Conservation (phyloP, 345 rosid species). For the Camelina neglecta region DNA sequence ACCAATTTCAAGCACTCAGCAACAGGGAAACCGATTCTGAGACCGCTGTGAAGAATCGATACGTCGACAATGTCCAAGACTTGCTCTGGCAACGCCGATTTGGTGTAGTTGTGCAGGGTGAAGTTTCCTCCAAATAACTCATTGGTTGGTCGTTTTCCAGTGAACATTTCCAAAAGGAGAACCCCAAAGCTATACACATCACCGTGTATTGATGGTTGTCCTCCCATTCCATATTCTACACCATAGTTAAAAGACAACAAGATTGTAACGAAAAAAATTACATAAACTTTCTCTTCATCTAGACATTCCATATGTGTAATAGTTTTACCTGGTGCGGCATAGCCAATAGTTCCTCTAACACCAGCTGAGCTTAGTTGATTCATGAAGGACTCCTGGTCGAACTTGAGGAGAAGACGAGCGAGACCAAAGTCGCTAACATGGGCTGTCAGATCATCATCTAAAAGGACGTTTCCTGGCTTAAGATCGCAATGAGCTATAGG, state of each 20-base stretch:
- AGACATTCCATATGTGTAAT: background rate
- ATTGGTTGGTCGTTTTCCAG: slow-evolving; percentile 36
- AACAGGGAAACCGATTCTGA: background rate
- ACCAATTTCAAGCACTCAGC: slow-evolving; percentile 7
- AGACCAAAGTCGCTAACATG: slow-evolving; percentile 40
- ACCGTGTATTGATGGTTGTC: slow-evolving; percentile 32
- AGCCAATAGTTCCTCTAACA: slow-evolving; percentile 24
- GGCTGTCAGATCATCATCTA: slow-evolving; percentile 10
- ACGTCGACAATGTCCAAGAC: slow-evolving; percentile 23
- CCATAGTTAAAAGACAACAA: background rate
- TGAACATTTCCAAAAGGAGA: slow-evolving; percentile 11
- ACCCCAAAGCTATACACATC: slow-evolving; percentile 16
- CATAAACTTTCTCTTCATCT: background rate
- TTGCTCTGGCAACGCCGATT: slow-evolving; percentile 14
- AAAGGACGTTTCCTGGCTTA: slow-evolving; percentile 24
- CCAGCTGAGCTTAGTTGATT: slow-evolving; percentile 15
- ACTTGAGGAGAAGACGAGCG: slow-evolving; percentile 13
- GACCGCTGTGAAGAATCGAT: background rate
- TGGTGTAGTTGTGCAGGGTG: slow-evolving; percentile 27
- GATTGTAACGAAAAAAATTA: background rate
- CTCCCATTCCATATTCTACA: slow-evolving; percentile 48
- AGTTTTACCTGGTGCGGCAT: slow-evolving; percentile 35
- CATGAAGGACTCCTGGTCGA: background rate
- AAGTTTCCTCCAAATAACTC: slow-evolving; percentile 27
- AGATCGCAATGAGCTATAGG: slow-evolving; percentile 31